These are phyloP conservation scores for Lichtheimia hyalospora DNA, from an alignment of 371 early-diverging fungal species.

Conservation along the genomic window DNA sequence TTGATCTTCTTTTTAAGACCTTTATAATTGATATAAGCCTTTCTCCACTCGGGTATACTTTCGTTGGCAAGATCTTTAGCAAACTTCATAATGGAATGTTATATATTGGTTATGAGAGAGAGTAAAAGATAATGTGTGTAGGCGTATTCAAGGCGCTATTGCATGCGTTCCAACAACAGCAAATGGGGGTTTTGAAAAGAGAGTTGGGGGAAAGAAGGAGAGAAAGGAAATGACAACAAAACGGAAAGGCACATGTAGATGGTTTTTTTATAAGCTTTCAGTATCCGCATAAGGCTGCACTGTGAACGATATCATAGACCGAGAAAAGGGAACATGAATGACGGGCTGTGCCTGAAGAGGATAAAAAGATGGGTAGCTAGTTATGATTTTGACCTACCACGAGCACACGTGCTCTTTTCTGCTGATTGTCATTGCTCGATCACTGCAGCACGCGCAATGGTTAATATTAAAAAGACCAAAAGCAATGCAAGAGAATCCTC, in stretches of 20 bases:
- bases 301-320: too few relatives aligned
- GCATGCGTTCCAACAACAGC: too few relatives aligned
- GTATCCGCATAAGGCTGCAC: too few relatives aligned
- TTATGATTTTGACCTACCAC: constrained; percentile 6
- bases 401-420: constrained; percentile 5
- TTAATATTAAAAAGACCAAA: too few relatives aligned
- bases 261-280: too few relatives aligned
- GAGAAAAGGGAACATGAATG: too few relatives aligned
- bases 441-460: too few relatives aligned
- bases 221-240: neutral
- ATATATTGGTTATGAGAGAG: neutral
- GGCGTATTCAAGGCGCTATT: too few relatives aligned
- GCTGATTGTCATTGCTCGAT: constrained; percentile 4
- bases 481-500: too few relatives aligned
- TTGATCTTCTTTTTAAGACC: constrained; percentile 70
- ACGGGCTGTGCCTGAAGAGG: constrained; percentile 1
- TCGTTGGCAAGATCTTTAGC: constrained; percentile 76
- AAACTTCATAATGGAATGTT: constrained; percentile 67
- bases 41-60: constrained; percentile 83
- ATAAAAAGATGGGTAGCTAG: neutral
- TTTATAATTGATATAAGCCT: constrained; percentile 77
- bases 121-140: too few relatives aligned
- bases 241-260: neutral
- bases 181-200: neutral
- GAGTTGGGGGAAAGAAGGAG: constrained; percentile 1